Base-by-base conservation (phyloP, 83 land plant genomes). In the Picea mariana region DNA sequence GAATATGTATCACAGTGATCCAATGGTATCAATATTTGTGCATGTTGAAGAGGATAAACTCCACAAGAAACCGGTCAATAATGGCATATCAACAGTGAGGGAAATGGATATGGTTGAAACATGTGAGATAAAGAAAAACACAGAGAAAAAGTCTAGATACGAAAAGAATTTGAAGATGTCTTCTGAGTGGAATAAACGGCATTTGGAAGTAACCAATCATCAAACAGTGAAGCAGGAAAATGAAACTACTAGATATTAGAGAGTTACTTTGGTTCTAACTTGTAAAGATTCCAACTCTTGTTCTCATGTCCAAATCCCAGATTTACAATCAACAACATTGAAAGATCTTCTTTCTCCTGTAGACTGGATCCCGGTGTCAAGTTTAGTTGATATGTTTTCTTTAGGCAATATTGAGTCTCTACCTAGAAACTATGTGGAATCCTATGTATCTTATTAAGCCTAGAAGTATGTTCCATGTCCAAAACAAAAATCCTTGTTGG, bases 61-160 rank as follows among this genome's bases (percentile, higher is more conserved):
- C 7, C 78, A 62, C 59, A 61, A 17, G 13, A 82, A 81, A 31
- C 80, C 26, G 44, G 13, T 2, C 6, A 62, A 23, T 31, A 71
- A 34, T 71, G 87, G 87, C 0, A 20, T 77, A 17, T 42, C 79
- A 12, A 12, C 13, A 17, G 73, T 17, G 6, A 85, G 60, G 79
- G 90, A 90, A 64, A 24, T 20, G 0, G 84, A 83, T 82, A 79
- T 6, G 80, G 71, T 34, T 78, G 92, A 92, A 73, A 75, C 44
- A 67, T 82, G 62, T 2, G 87, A 90, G 31, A 82, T 18, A 5
- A 93, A 85, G 80, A 93, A 87, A 86, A 68, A 75, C 69, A 79
- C 93, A 47, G 95, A 91, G 8, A 93, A 90, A 80, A 93, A 87
- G 63, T 83, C 93, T 1, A 89, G 81, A 66, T 91, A 91, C 75